These are phyloP conservation scores for Raddia guianensis DNA, from an alignment of 176 grass and related monocot genomes.

Conservation along the genomic window DNA sequence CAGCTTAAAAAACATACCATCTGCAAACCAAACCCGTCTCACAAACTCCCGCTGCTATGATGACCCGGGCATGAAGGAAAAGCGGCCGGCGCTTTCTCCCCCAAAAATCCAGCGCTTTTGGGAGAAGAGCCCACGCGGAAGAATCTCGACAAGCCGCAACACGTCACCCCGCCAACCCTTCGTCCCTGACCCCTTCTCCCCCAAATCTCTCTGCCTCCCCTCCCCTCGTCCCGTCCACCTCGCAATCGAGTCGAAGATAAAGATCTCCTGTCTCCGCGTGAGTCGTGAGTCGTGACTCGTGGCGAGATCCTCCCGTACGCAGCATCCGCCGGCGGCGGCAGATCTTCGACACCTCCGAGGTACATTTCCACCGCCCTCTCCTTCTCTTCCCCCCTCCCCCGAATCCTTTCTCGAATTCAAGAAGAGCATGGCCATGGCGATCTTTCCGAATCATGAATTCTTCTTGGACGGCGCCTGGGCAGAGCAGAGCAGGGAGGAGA, in stretches of 20 bases:
- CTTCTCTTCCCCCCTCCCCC: too few species aligned
- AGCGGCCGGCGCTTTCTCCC: too few species aligned
- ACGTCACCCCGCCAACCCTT: neutral
- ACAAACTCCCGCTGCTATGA: too few species aligned
- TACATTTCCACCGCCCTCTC: neutral
- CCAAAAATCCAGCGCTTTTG: too few species aligned
- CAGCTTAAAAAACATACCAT: too few species aligned
- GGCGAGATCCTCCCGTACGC: conserved; percentile 9
- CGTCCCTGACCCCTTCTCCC: neutral
- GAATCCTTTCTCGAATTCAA: neutral
- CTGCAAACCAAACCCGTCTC: too few species aligned
- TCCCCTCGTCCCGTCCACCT: neutral
- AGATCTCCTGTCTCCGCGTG: neutral
- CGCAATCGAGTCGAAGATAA: neutral
- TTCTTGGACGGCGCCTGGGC: neutral
- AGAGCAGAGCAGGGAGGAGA: neutral
- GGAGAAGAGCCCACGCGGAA: neutral
- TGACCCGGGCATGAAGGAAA: too few species aligned
- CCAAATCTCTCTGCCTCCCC: neutral
- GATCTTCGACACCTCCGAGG: conserved; percentile 17
- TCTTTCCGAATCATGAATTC: neutral
- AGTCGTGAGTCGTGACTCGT: too few species aligned
- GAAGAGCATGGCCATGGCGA: neutral
- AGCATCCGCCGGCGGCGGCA: neutral
- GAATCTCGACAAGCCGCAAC: conserved; percentile 9